A percentile compares a stretch with the other conserved stretches of the same genome.
phyloP scores from a whole-genome alignment of 495 filamentous ascomycete genomes.

The Hapsidospora chrysogenum region DNA sequence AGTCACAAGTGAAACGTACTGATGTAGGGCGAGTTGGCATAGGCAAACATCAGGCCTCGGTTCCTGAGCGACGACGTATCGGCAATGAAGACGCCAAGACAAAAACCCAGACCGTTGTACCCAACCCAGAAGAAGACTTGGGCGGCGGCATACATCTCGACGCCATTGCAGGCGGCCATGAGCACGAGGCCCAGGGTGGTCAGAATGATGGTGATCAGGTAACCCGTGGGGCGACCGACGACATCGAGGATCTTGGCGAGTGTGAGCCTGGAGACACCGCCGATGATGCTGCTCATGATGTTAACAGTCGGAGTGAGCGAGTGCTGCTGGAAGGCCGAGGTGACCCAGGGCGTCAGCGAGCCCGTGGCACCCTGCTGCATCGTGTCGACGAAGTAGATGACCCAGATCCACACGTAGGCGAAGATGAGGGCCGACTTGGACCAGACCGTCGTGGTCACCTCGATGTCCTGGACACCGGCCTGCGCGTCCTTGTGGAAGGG shows the following conservation, averaged over 20 bases:
- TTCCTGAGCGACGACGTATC: constrained; percentile 49
- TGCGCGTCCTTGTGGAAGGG: constrained; percentile 11
- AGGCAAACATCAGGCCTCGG: constrained; percentile 41
- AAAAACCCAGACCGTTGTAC: constrained; percentile 40
- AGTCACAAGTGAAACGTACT: too few species aligned
- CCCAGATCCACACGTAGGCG: constrained; percentile 28
- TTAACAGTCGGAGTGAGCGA: constrained; percentile 29
- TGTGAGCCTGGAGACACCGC: constrained; percentile 42
- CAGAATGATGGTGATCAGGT: constrained; percentile 19
- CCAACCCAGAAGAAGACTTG: constrained; percentile 37
- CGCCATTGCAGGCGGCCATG: constrained; percentile 33
- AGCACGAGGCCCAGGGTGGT: constrained; percentile 27
- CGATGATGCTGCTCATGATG: constrained; percentile 38
- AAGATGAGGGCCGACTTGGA: constrained; percentile 18
- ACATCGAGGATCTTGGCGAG: constrained; percentile 50
- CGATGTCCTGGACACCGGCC: constrained; percentile 29
- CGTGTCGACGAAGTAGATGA: constrained; percentile 34
- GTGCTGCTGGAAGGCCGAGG: constrained; percentile 27
- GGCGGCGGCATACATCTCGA: constrained; percentile 31
- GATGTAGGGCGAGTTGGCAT: constrained; percentile 47
- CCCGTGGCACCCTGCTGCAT: constrained; percentile 24
- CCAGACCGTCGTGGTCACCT: constrained; percentile 32
- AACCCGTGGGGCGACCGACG: constrained; percentile 39
- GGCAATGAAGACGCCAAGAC: constrained; percentile 44
- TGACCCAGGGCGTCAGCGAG: constrained; percentile 26